Percentiles rank a stretch among this genome's conserved stretches.
phyloP scores from a whole-genome alignment of 179 eudicot genomes.

The Silene noctiflora region DNA sequence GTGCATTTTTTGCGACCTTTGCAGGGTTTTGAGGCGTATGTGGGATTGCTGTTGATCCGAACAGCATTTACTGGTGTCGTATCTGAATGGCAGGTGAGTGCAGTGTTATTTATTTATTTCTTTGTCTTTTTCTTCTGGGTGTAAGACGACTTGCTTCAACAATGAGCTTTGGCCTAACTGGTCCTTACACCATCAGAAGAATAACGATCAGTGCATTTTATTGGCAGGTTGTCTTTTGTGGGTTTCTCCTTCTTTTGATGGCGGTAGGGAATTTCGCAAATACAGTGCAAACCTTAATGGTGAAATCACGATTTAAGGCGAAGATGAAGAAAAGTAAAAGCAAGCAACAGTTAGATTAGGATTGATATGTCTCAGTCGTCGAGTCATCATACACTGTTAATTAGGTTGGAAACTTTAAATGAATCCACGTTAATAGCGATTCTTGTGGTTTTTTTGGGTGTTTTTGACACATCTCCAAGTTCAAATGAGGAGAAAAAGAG shows the following conservation, averaged over 20 bases:
- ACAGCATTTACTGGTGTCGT: slow-evolving; percentile 39
- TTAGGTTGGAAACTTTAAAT: slow-evolving; percentile 19
- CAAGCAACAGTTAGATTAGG: slow-evolving; percentile 41
- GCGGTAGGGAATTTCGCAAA: slow-evolving; percentile 48
- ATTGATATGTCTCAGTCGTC: not conserved
- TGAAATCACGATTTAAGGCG: slow-evolving; percentile 48
- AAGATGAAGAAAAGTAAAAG: slow-evolving; percentile 52
- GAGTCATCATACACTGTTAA: not conserved
- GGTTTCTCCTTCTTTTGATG: slow-evolving; percentile 45
- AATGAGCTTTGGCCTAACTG: not conserved
- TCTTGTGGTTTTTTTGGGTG: not conserved
- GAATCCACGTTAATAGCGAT: not conserved
- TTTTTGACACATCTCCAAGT: slow-evolving; percentile 1
- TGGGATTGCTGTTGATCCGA: slow-evolving; percentile 36
- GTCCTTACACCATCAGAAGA: not conserved
- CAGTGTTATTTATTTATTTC: not conserved
- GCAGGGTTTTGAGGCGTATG: slow-evolving; percentile 50
- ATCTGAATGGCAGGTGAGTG: slow-evolving; percentile 50
- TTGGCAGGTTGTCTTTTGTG: slow-evolving; percentile 49
- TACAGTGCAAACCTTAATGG: slow-evolving; percentile 46
- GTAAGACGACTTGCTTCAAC: not conserved
- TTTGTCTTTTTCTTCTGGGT: no score
- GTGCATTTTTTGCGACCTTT: not conserved
- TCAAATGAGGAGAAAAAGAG: not conserved
- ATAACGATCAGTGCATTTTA: not conserved